phyloP scores from a whole-genome alignment of 805 yeast genomes.

The Lipomyces mesembrius region DNA sequence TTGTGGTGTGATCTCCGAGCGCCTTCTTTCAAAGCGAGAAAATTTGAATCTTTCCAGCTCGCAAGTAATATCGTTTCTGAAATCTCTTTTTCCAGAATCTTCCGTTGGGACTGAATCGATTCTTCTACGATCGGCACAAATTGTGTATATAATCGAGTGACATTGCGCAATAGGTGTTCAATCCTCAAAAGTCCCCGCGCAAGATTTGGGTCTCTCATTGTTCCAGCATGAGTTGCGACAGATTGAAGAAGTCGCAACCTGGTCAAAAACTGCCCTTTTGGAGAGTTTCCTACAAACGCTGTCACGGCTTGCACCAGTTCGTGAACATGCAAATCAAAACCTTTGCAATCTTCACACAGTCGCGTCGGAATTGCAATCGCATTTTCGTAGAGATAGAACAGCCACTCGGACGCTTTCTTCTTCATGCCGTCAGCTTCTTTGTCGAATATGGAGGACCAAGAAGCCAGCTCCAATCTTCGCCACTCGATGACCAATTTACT shows the following conservation, averaged over 20 bases:
- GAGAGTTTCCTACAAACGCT: constrained; percentile 72
- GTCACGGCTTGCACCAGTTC: constrained; percentile 64
- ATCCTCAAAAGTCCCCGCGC: constrained; percentile 35
- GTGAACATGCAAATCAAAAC: constrained; percentile 43
- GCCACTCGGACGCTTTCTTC: constrained; percentile 73
- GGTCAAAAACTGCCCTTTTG: constrained; percentile 70
- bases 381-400: constrained; percentile 87
- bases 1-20: constrained; percentile 85
- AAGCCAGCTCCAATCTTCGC: constrained; percentile 83
- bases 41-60: constrained; percentile 95
- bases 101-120: constrained; percentile 53
- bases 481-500: constrained; percentile 79
- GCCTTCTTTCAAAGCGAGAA: constrained; percentile 91
- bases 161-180: constrained; percentile 57
- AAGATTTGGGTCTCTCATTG: constrained; percentile 39
- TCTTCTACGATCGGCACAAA: constrained; percentile 59
- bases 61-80: constrained; percentile 85
- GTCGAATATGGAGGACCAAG: constrained; percentile 79
- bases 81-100: constrained; percentile 72
- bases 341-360: constrained; percentile 48
- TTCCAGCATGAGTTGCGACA: constrained; percentile 59
- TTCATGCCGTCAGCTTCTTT: constrained; percentile 61
- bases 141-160: constrained; percentile 68
- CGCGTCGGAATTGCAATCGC: constrained; percentile 47
- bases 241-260: constrained; percentile 68